Base-by-base conservation (phyloP, 768 basidiomycete species). In the Psilocybe subaeruginosa region DNA sequence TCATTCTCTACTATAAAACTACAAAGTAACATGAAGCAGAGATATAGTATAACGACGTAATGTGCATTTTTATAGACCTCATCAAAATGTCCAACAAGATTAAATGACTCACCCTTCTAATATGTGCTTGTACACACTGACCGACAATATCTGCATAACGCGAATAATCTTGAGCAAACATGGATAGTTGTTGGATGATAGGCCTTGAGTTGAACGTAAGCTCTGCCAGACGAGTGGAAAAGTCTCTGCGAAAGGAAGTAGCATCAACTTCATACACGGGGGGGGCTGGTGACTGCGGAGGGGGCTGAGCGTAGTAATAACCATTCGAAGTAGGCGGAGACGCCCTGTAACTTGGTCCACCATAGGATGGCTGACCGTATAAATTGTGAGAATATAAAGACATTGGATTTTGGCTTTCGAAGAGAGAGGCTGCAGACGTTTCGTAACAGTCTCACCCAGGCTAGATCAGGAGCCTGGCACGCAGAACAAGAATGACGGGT, bases 131-230 rank as follows among this genome's bases (percentile, higher is more conserved):
- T 37, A 97, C 74, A 72, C 91, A 92, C 64, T 92, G 85, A 1
- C 87, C 87, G 27, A 96, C 91, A 63, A 93, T 86, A 56, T 89
- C 86, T 57, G 89, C 85, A 77, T 87, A 93, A 46, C 90, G 85
- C 41, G 84, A 76, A 72, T 91, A 90, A 58, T 97, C 92, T 77
- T 94, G 91, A 56, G 97, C 97, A 66, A 92, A 85, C 83, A 95
- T 88, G 35, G 97, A 98, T 14, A 99, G 77, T 62, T 84, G 85
- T 78, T 97, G 94, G 65, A 99, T 99, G 63, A 97, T 87, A 8
- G 94, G 91, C 70, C 95, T 89, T 66, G 95, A 97, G 77, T 99
- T 99, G 82, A 95, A 89, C 54, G 88, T 93, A 64, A 99, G 89
- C 64, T 89, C 86, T 69, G 85, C 78, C 57, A 97, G 87, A 63